A percentile compares a stretch with the other conserved stretches of the same genome.
These are phyloP conservation scores for Boletus rex-veris DNA, from an alignment of 768 basidiomycete genomes.

Conservation along the genomic window DNA sequence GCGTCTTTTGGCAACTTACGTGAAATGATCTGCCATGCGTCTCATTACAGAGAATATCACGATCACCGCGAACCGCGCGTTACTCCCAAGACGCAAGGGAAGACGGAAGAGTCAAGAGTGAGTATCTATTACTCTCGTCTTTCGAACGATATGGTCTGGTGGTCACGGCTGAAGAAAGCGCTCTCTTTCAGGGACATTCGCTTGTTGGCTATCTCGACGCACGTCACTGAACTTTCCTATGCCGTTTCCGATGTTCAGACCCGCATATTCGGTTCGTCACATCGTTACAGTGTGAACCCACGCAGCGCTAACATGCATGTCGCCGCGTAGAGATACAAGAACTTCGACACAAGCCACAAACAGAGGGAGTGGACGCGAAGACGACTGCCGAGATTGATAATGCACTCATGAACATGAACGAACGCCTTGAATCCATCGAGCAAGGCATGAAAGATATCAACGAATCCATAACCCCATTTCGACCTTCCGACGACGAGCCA, in stretches of 20 bases:
- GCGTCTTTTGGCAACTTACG: conserved; percentile 32
- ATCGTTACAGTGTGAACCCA: conserved; percentile 1
- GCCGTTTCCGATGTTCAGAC: conserved; percentile 87
- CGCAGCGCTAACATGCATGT: conserved; percentile 11
- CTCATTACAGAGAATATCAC: conserved; percentile 62
- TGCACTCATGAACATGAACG: conserved; percentile 74
- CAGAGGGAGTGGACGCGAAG: conserved; percentile 46
- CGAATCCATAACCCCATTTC: conserved; percentile 60
- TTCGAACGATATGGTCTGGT: conserved; percentile 24
- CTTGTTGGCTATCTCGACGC: conserved; percentile 73
- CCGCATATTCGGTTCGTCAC: conserved; percentile 72
- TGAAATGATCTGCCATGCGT: conserved; percentile 30
- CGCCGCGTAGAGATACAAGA: conserved; percentile 77
- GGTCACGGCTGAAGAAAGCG: conserved; percentile 25
- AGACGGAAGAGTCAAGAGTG: conserved; percentile 67
- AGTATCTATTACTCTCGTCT: conserved; percentile 32
- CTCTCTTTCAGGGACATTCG: conserved; percentile 60
- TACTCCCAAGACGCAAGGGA: conserved; percentile 41
- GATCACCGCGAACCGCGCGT: conserved; percentile 53
- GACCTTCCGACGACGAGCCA: conserved; percentile 47
- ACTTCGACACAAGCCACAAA: conserved; percentile 81
- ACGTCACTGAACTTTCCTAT: conserved; percentile 85
- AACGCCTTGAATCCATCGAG: conserved; percentile 69
- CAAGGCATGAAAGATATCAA: conserved; percentile 68
- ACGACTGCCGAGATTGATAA: conserved; percentile 76